phyloP scores from a whole-genome alignment of 805 yeast genomes.

The Spathaspora hagerdaliae region DNA sequence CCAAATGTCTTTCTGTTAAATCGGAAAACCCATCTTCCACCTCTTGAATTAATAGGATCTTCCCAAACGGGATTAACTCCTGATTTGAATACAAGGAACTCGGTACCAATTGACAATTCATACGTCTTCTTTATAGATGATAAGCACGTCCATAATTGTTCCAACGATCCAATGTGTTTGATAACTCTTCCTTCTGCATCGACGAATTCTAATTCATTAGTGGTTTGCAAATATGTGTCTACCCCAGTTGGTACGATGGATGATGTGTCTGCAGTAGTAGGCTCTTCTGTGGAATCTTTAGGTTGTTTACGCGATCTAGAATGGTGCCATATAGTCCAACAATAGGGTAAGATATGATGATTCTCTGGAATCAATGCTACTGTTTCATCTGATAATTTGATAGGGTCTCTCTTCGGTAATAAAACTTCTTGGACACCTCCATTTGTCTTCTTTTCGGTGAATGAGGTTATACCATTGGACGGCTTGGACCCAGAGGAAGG shows the following conservation, averaged over 20 bases:
- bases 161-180: constrained; percentile 40
- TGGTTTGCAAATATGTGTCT: constrained; percentile 44
- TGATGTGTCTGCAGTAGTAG: constrained; percentile 10
- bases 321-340: constrained; percentile 52
- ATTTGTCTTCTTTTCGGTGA: not conserved
- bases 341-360: constrained; percentile 41
- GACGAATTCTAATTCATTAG: constrained; percentile 40
- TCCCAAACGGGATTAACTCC: constrained; percentile 69
- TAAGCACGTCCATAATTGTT: constrained; percentile 50
- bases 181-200: constrained; percentile 11
- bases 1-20: constrained; percentile 21
- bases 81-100: constrained; percentile 52
- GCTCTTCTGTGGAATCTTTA: constrained; percentile 7
- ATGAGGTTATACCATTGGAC: not conserved
- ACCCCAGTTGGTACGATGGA: constrained; percentile 17
- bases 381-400: constrained; percentile 29
- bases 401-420: constrained; percentile 34
- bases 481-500: not conserved
- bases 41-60: constrained; percentile 54
- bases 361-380: constrained; percentile 20
- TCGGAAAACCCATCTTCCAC: constrained; percentile 62
- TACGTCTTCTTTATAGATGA: constrained; percentile 34
- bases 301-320: constrained; percentile 22
- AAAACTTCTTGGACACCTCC: constrained; percentile 10
- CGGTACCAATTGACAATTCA: constrained; percentile 44